A percentile compares a stretch with the other conserved stretches of the same genome.
phyloP scores from a whole-genome alignment of 768 basidiomycete species.

The Kwoniella botswanensis region DNA sequence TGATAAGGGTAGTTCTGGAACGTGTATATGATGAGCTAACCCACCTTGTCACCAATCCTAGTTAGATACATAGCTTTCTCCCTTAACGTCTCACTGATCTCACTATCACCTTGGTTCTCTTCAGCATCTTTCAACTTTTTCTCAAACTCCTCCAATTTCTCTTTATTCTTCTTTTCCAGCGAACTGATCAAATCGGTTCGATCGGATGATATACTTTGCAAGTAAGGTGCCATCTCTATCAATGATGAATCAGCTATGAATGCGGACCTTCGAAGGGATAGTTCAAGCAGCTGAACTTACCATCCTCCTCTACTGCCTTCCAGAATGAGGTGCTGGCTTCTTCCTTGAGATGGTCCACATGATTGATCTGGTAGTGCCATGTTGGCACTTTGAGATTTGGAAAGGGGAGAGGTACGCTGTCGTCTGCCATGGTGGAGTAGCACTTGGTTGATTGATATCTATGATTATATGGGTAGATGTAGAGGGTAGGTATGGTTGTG shows the following conservation, averaged over 20 bases:
- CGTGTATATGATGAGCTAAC: slow-evolving; percentile 1
- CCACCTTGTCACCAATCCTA: slow-evolving; percentile 79
- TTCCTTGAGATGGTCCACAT: slow-evolving; percentile 70
- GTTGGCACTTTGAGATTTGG: slow-evolving; percentile 85
- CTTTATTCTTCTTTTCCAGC: slow-evolving; percentile 73
- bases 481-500: neutral
- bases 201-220: slow-evolving; percentile 61
- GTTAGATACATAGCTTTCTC: slow-evolving; percentile 84
- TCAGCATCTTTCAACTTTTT: slow-evolving; percentile 80
- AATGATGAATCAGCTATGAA: slow-evolving; percentile 12
- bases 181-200: slow-evolving; percentile 62
- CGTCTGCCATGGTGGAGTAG: slow-evolving; percentile 67
- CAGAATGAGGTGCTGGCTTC: slow-evolving; percentile 70
- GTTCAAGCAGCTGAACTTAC: slow-evolving; percentile 61
- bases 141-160: slow-evolving; percentile 75
- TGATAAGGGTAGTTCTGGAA: neutral
- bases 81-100: slow-evolving; percentile 85
- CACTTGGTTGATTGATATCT: neutral
- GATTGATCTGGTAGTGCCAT: slow-evolving; percentile 74
- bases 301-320: slow-evolving; percentile 77
- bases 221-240: slow-evolving; percentile 86
- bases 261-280: neutral
- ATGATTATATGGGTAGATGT: neutral
- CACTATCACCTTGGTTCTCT: slow-evolving; percentile 89
- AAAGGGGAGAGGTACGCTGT: slow-evolving; percentile 80